Conservation (phyloP, 2,329 filamentous ascomycete genomes). For the Phyllosticta paracitricarpa region DNA sequence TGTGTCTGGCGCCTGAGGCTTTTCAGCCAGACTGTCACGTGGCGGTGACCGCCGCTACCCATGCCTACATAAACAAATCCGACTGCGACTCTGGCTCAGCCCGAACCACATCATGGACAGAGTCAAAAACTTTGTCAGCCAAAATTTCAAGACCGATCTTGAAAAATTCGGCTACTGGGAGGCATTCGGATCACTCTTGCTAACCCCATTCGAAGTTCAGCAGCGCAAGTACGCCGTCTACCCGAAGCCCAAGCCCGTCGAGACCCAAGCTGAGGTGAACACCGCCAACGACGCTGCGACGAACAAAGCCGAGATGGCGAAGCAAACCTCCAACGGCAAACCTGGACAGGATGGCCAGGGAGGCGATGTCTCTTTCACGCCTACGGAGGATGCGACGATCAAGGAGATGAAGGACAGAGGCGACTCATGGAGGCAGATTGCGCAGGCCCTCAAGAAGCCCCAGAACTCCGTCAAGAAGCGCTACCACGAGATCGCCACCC, state of each 20-base stretch:
- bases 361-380: constrained; percentile 19
- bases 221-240: not conserved
- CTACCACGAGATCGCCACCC: constrained; percentile 27
- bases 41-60: not conserved
- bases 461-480: constrained; percentile 16
- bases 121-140: not conserved
- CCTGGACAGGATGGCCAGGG: not conserved
- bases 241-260: not conserved
- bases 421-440: constrained; percentile 24
- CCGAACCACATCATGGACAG: not conserved
- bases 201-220: not conserved
- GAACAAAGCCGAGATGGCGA: not conserved
- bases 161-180: not conserved
- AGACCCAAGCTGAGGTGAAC: not conserved
- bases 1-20: not conserved
- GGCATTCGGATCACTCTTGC: not conserved
- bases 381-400: constrained; percentile 33
- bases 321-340: not conserved
- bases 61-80: not conserved
- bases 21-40: not conserved
- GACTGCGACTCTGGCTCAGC: not conserved
- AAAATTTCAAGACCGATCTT: not conserved
- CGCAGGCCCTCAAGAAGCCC: constrained; percentile 19
- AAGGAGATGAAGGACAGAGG: constrained; percentile 24
- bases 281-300: not conserved